Base-by-base conservation (phyloP, 148 eudicot genomes). In the Oxyria digyna region DNA sequence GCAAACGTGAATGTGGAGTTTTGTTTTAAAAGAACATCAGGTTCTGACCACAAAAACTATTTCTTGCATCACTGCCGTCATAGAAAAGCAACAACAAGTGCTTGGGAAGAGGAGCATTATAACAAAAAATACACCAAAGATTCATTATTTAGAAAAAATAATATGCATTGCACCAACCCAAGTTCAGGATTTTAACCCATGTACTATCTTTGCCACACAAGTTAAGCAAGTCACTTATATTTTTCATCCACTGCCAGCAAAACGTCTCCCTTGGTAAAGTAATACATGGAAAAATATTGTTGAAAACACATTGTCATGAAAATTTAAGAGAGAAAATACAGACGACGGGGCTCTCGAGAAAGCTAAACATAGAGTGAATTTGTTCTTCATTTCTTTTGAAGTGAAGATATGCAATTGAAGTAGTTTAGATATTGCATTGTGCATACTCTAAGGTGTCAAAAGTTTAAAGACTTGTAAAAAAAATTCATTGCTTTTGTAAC, bases 1-100 rank as follows among this genome's bases (percentile, higher is more conserved):
- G 84, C 75, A 77, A 70, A 71, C 70, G 71, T 54, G 65, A 59
- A 10, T 48, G 26, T 57, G 40, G 18, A 37, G 29, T 31, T 55
- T 66, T 70, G 52, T 38, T 73, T 66, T 5, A 31, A n/a, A 18
- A 67, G 17, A 21, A 27, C 24, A 62, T 33, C 48, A 8, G 69
- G 26, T 57, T 31, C 21, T 15, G 21, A 67, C 27, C 23, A 24
- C 17, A 24, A 23, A 21, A 2, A 23, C 20, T 24, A 13, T 4
- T 21, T 5, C 6, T 21, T 40, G 69, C 52, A 46, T 45, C 49
- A 45, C 20, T 33, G 7, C 29, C n/a, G 18, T 26, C 40, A 26
- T 46, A 12, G 17, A 32, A 18, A 6, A 46, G 42, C 18, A 54
- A 59, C 65, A 9, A 15, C 37, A 14, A 29, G 17, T 31, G 38